Evolutionary conservation across 164 flowering plant species (phyloP).

Genomic region (Malania oleifera): DNA sequence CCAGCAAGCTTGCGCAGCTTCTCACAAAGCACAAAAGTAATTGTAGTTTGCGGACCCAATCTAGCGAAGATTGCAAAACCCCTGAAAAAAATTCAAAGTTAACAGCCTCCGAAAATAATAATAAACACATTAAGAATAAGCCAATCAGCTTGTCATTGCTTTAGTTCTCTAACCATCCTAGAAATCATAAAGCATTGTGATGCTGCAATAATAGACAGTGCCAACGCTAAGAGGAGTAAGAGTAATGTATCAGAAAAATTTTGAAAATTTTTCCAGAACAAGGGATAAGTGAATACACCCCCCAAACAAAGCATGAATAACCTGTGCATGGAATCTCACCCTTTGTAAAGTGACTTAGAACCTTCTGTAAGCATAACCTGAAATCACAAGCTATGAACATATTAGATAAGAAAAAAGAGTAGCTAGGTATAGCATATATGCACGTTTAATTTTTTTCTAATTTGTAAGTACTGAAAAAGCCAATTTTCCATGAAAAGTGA

Average conservation of each 20-base stretch:
- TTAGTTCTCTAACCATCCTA: too few relatives aligned
- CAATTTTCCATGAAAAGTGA: neutral
- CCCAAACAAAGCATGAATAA: too few relatives aligned
- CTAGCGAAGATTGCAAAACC: slow-evolving; percentile 81
- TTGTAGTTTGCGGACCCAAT: slow-evolving; percentile 82
- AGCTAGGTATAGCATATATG: neutral
- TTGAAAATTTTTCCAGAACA: too few relatives aligned
- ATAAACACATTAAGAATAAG: too few relatives aligned
- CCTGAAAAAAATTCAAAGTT: slow-evolving; percentile 30
- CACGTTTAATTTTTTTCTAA: neutral
- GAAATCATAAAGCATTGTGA: too few relatives aligned
- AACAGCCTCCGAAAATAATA: neutral
- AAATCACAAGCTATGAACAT: slow-evolving; percentile 15
- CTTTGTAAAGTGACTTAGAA: slow-evolving; percentile 70
- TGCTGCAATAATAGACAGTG: too few relatives aligned
- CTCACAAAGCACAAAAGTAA: slow-evolving; percentile 82
- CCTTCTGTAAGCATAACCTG: slow-evolving; percentile 77
- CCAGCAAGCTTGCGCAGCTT: slow-evolving; percentile 76
- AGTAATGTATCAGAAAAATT: too few relatives aligned
- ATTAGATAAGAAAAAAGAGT: slow-evolving; percentile 2
- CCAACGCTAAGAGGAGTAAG: too few relatives aligned
- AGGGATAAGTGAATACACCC: too few relatives aligned
- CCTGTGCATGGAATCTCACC: slow-evolving; percentile 34
- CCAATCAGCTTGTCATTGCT: too few relatives aligned
- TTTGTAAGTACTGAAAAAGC: neutral